Conservation (phyloP, 768 basidiomycete species). For the Boletus tylopilopsis region DNA sequence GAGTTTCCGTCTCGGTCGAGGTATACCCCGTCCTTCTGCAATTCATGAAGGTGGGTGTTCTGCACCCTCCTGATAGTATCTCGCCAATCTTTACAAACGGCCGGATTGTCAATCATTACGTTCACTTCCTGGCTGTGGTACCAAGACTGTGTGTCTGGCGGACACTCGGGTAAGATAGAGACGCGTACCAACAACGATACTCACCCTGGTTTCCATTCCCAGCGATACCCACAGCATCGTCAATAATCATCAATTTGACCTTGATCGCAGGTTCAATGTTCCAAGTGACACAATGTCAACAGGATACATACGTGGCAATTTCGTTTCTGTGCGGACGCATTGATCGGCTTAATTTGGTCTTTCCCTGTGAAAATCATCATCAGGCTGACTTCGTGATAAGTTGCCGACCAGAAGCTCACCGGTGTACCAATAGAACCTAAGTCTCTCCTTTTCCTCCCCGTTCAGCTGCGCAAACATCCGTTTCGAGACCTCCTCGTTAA, state of each 20-base stretch:
- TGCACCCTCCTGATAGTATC: constrained; percentile 49
- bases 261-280: constrained; percentile 1
- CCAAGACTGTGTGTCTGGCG: constrained; percentile 60
- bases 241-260: constrained; percentile 67
- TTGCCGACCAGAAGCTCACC: constrained; percentile 13
- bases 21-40: constrained; percentile 54
- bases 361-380: constrained; percentile 36
- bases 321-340: constrained; percentile 61
- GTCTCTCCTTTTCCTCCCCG: constrained; percentile 40
- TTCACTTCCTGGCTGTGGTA: constrained; percentile 72
- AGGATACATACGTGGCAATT: constrained; percentile 55
- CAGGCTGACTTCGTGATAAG: background rate
- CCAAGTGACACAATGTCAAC: background rate
- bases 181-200: background rate
- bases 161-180: constrained; percentile 1
- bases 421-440: constrained; percentile 56
- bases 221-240: constrained; percentile 59
- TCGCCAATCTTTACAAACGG: constrained; percentile 53
- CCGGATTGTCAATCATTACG: constrained; percentile 55
- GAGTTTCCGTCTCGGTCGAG: constrained; percentile 44
- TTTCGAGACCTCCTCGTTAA: constrained; percentile 64
- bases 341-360: constrained; percentile 61
- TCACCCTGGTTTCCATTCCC: constrained; percentile 69
- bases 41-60: constrained; percentile 50
- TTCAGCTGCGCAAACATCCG: constrained; percentile 52